A percentile compares a stretch with the other conserved stretches of the same genome.
These are phyloP conservation scores for Abelmoschus esculentus DNA, from an alignment of 345 rosid species.

Conservation along the genomic window DNA sequence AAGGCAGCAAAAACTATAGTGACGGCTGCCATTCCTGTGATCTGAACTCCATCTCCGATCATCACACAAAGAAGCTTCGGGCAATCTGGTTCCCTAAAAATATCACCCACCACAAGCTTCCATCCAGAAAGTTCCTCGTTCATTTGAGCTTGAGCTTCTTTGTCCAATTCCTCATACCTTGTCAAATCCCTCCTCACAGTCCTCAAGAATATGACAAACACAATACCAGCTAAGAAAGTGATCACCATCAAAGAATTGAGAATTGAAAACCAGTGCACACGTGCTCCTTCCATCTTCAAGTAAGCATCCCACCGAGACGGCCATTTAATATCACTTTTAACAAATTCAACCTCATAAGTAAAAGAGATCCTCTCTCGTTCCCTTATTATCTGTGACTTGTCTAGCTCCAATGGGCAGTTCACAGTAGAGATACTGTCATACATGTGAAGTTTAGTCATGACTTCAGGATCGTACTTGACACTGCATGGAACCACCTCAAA, in stretches of 20 bases:
- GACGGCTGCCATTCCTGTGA: constrained; percentile 67
- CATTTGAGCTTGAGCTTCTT: neutral
- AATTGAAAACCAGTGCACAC: constrained; percentile 81
- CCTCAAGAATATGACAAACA: constrained; percentile 69
- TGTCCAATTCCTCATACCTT: neutral
- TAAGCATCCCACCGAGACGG: constrained; percentile 89
- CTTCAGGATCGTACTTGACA: constrained; percentile 48
- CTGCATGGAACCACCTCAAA: constrained; percentile 80
- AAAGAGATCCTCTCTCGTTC: constrained; percentile 64
- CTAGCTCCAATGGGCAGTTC: constrained; percentile 62
- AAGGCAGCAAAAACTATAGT: constrained; percentile 71
- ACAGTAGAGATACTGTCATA: constrained; percentile 49
- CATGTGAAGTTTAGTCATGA: constrained; percentile 51
- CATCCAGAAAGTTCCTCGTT: neutral
- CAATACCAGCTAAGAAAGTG: constrained; percentile 64
- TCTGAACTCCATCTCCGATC: constrained; percentile 73
- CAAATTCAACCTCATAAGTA: constrained; percentile 76
- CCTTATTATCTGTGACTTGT: constrained; percentile 71
- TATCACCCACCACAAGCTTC: constrained; percentile 46
- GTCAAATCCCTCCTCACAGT: constrained; percentile 23
- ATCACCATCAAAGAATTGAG: constrained; percentile 72
- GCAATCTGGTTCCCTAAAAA: constrained; percentile 66
- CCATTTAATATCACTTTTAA: constrained; percentile 63
- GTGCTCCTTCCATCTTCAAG: constrained; percentile 81
- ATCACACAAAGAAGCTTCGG: constrained; percentile 66